Evolutionary conservation across 768 basidiomycete species (phyloP).

Genomic region (Tulasnella sp.): DNA sequence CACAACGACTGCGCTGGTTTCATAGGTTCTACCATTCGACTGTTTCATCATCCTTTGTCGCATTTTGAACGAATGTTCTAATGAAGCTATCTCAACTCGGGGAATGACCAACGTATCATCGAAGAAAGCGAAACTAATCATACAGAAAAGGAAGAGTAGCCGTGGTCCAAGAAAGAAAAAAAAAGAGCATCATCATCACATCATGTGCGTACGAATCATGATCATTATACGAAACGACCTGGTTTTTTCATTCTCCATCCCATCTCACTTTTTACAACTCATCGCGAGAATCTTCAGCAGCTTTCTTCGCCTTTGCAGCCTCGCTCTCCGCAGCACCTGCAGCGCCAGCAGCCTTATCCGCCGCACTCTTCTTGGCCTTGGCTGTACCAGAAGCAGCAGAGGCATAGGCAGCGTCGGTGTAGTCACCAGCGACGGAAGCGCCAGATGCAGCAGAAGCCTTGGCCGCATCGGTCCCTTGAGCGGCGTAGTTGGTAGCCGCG

Average conservation of each 20-base stretch:
- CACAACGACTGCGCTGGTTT: too few relatives aligned
- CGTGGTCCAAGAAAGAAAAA: too few relatives aligned
- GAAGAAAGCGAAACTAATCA: too few relatives aligned
- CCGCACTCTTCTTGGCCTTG: not conserved
- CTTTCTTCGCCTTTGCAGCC: not conserved
- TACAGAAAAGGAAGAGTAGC: too few relatives aligned
- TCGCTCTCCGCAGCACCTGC: not conserved
- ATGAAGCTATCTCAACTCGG: too few relatives aligned
- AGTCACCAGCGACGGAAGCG: not conserved
- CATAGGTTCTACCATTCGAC: too few relatives aligned
- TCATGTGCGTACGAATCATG: too few relatives aligned
- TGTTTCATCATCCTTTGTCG: too few relatives aligned
- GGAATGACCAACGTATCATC: too few relatives aligned
- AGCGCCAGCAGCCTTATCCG: not conserved
- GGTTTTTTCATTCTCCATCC: not conserved
- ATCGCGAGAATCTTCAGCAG: not conserved
- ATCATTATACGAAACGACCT: too few relatives aligned
- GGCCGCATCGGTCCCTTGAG: not conserved
- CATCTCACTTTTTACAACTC: slow-evolving; percentile 13
- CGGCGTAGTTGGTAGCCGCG: not conserved
- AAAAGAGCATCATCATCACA: too few relatives aligned
- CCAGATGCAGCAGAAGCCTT: not conserved
- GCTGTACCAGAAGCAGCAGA: not conserved
- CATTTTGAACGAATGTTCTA: too few relatives aligned
- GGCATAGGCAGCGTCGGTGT: not conserved